A percentile compares a stretch with the other conserved stretches of the same genome.
phyloP scores from a whole-genome alignment of 2,329 filamentous ascomycete species.

The Ceratocystis colombiana region DNA sequence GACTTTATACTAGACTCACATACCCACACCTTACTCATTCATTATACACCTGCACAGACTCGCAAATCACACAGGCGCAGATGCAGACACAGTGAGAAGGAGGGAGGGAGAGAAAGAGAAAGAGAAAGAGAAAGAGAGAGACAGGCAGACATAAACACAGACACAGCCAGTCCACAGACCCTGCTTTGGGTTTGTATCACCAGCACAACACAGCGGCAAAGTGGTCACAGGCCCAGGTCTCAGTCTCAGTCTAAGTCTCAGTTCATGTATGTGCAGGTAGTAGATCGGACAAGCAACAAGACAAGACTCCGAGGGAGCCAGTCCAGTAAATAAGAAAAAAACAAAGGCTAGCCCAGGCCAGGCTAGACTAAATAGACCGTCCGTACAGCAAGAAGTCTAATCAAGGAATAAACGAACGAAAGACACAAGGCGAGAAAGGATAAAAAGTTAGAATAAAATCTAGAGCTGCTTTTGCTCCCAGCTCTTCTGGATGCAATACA shows the following conservation, averaged over 20 bases:
- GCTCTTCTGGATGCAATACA: not conserved
- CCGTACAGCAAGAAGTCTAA: not conserved
- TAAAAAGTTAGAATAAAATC: not conserved
- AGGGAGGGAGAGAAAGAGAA: no score
- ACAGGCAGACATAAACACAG: no score
- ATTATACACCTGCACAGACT: no score
- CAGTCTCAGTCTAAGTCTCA: slow-evolving; percentile 14
- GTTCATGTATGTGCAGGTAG: not conserved
- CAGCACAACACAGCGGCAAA: slow-evolving; percentile 1
- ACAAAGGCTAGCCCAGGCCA: not conserved
- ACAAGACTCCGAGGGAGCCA: slow-evolving; percentile 12
- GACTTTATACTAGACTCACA: no score
- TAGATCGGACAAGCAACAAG: not conserved
- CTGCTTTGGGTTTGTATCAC: slow-evolving; percentile 4
- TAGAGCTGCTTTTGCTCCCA: not conserved
- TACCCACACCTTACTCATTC: no score
- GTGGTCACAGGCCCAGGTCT: slow-evolving; percentile 8
- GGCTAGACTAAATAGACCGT: not conserved
- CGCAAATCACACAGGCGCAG: no score
- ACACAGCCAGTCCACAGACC: not conserved
- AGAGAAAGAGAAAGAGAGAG: no score
- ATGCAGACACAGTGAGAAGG: no score
- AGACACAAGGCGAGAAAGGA: not conserved
- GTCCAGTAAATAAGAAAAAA: not conserved
- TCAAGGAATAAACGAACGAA: not conserved